Evolutionary conservation across 2,329 filamentous ascomycete species (phyloP).

Genomic region (Diaporthe citriasiana): DNA sequence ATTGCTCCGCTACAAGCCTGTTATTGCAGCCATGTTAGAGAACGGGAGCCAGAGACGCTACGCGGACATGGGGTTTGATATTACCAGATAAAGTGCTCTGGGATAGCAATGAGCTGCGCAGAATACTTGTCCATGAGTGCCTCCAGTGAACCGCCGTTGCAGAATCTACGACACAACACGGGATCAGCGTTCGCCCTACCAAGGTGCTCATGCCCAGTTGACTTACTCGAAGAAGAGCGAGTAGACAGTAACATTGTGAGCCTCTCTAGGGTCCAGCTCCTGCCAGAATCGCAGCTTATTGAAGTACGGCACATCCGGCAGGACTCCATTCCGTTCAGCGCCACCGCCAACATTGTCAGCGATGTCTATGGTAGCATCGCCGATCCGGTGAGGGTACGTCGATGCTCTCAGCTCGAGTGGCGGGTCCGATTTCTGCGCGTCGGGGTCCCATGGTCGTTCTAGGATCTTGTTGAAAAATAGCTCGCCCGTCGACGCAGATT

Average conservation of each 20-base stretch:
- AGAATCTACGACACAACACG: constrained; percentile 12
- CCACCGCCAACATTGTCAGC: neutral
- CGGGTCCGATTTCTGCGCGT: neutral
- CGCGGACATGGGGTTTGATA: neutral
- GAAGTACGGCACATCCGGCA: neutral
- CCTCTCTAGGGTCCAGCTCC: neutral
- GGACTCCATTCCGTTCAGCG: neutral
- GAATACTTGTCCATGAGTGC: neutral
- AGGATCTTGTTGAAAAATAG: constrained; percentile 4
- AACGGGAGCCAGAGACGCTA: neutral
- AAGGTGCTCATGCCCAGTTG: neutral
- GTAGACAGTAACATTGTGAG: neutral
- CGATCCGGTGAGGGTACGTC: neutral
- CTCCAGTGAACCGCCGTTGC: neutral
- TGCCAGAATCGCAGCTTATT: constrained; percentile 21
- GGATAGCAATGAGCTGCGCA: neutral
- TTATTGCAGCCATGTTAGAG: neutral
- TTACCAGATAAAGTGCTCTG: constrained; percentile 13
- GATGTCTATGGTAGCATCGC: neutral
- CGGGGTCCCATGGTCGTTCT: neutral
- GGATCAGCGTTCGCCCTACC: neutral
- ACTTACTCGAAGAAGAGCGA: constrained; percentile 19
- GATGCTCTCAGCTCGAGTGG: constrained; percentile 14
- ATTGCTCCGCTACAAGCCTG: constrained; percentile 15
- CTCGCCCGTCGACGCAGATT: constrained; percentile 5